A percentile compares a stretch with the other conserved stretches of the same genome.
phyloP scores from a whole-genome alignment of 306 rosid species.

The Cajanus cajan region DNA sequence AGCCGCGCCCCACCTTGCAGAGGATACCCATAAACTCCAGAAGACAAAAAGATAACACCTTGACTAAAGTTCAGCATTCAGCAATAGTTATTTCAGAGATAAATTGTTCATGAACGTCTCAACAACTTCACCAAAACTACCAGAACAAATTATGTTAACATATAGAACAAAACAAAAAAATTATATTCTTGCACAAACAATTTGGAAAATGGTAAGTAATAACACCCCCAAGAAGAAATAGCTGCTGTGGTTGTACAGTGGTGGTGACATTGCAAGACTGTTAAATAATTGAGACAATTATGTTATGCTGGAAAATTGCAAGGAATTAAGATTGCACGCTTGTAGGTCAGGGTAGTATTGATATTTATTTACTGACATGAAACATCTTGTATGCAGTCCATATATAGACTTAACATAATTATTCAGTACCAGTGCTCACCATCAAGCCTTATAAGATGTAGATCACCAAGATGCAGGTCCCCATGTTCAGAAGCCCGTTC shows the following conservation, averaged over 20 bases:
- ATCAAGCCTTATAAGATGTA: constrained; percentile 72
- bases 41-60: neutral
- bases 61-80: neutral
- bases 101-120: neutral
- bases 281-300: neutral
- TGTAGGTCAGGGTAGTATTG: neutral
- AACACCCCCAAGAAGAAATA: constrained; percentile 1
- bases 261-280: neutral
- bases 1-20: neutral
- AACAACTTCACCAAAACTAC: constrained; percentile 4
- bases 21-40: neutral
- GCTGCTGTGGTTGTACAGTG: neutral
- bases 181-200: neutral
- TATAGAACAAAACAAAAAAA: neutral
- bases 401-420: neutral
- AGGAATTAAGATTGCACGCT: constrained; percentile 11
- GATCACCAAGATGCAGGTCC: constrained; percentile 93
- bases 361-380: neutral
- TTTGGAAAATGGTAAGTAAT: neutral
- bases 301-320: neutral
- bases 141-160: neutral
- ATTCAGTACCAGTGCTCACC: constrained; percentile 48
- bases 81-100: neutral
- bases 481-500: constrained; percentile 76
- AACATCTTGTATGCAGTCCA: neutral